phyloP scores from a whole-genome alignment of 805 yeast genomes.

The Cyberlindnera mycetangii region DNA sequence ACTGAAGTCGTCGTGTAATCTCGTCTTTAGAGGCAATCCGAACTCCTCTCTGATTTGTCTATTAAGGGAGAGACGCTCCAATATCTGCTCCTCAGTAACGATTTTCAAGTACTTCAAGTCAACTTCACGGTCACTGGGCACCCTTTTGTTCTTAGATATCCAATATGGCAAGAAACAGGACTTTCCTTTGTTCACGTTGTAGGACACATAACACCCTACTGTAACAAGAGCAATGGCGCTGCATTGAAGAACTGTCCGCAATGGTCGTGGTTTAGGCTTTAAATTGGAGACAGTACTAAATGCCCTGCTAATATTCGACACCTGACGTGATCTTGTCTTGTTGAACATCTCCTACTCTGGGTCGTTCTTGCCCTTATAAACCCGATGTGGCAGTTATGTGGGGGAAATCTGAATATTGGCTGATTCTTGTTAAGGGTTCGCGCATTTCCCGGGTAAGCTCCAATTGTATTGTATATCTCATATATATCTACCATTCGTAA shows the following conservation, averaged over 20 bases:
- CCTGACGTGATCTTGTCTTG: too few relatives aligned
- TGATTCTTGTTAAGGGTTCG: not conserved
- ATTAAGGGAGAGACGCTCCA: conserved; percentile 25
- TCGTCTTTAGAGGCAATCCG: conserved; percentile 21
- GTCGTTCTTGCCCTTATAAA: too few relatives aligned
- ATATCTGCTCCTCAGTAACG: conserved; percentile 24
- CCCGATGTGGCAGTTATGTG: too few relatives aligned
- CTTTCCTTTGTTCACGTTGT: conserved; percentile 19
- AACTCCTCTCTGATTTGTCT: conserved; percentile 18
- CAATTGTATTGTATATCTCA: not conserved
- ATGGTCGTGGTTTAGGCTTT: conserved; percentile 10
- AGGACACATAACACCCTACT: conserved; percentile 17
- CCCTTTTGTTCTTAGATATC: conserved; percentile 18
- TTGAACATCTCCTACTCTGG: not conserved
- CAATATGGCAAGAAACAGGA: conserved; percentile 24
- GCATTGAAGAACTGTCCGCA: conserved; percentile 13
- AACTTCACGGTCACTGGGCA: conserved; percentile 13
- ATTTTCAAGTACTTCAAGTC: conserved; percentile 19
- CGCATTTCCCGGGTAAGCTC: not conserved
- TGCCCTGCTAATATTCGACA: not conserved
- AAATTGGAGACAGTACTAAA: conserved; percentile 8
- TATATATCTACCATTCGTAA: not conserved
- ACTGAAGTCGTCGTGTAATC: conserved; percentile 20
- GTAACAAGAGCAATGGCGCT: conserved; percentile 17
- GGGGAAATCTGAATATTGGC: not conserved